phyloP scores from a whole-genome alignment of 192 early-diverging fungal species.

The Rhizophagus clarus region DNA sequence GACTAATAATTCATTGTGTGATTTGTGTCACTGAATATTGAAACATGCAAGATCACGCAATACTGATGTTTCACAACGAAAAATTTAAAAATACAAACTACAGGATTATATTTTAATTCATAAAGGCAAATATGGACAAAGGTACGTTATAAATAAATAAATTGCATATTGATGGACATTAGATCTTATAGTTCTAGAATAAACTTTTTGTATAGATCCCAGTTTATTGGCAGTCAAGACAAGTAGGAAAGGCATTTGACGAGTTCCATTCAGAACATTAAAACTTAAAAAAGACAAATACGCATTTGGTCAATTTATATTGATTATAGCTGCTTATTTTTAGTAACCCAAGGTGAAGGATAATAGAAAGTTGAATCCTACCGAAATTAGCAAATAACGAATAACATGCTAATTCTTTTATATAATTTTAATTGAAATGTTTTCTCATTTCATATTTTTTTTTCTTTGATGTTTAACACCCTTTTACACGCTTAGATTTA shows the following conservation, averaged over 20 bases:
- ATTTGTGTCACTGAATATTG: no score
- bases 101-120: background rate
- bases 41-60: background rate
- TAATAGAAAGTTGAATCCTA: background rate
- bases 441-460: background rate
- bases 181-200: background rate
- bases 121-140: background rate
- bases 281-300: background rate
- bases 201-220: background rate
- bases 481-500: background rate
- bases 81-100: no score
- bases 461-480: background rate
- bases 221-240: background rate
- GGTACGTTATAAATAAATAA: background rate
- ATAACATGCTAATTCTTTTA: background rate
- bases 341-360: constrained; percentile 9
- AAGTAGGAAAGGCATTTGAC: background rate
- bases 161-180: background rate
- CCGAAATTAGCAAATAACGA: background rate
- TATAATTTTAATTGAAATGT: background rate
- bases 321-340: background rate
- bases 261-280: background rate
- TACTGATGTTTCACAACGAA: background rate
- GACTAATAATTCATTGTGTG: no score
- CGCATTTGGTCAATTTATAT: background rate